A percentile compares a stretch with the other conserved stretches of the same genome.
phyloP scores from a whole-genome alignment of 768 basidiomycete species.

The Boletus huronensis region DNA sequence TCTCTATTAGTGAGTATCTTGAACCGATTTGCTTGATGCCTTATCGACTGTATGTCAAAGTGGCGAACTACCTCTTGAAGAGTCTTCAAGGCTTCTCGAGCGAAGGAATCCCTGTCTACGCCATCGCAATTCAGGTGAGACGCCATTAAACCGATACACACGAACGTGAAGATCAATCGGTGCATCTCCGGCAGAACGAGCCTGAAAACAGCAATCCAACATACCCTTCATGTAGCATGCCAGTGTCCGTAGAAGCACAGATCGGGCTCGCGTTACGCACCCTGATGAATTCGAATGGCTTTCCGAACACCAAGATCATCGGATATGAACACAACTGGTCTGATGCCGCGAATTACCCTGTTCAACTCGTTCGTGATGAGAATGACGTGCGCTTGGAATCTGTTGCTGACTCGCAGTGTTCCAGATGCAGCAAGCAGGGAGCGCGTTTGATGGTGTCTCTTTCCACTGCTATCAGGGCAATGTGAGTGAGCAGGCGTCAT shows the following conservation, averaged over 20 bases:
- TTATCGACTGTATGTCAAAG: conserved; percentile 33
- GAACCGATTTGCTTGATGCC: not conserved
- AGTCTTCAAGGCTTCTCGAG: conserved; percentile 63
- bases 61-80: conserved; percentile 71
- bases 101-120: conserved; percentile 59
- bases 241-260: conserved; percentile 51
- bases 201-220: conserved; percentile 56
- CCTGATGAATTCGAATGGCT: conserved; percentile 60
- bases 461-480: conserved; percentile 72
- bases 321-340: conserved; percentile 78
- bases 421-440: conserved; percentile 54
- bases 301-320: conserved; percentile 56
- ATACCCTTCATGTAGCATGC: conserved; percentile 63
- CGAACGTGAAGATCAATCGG: not conserved
- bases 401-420: not conserved
- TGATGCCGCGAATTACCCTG: conserved; percentile 59
- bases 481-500: conserved; percentile 51
- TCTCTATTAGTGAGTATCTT: conserved; percentile 43
- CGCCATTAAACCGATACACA: not conserved
- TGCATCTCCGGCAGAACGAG: conserved; percentile 41
- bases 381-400: not conserved
- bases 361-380: conserved; percentile 42
- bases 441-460: conserved; percentile 58
- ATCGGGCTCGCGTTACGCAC: conserved; percentile 54
- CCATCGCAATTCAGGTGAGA: conserved; percentile 53